Evolutionary conservation across 2,329 filamentous ascomycete species (phyloP), one percentile per base, ranked within the genome.

Genomic region (Colletotrichum higginsianum): DNA sequence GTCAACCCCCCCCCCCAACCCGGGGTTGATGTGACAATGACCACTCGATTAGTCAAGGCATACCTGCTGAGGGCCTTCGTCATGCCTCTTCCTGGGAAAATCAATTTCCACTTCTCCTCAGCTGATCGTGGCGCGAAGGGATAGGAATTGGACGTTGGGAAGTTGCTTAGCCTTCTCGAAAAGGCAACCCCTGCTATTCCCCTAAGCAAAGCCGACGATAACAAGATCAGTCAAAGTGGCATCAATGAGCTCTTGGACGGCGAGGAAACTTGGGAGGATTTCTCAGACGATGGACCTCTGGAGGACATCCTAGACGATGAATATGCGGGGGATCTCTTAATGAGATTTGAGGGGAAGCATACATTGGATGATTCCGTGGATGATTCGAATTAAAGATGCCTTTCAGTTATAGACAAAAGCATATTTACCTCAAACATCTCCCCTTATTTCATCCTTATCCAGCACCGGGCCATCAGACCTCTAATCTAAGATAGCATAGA

Each of bases 401-500:
- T 53, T 18, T 30, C 23, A 35, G 15, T 15, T n/a, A 35, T 18
- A 35, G 50, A 53, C 23, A 35, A 30, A 53, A n/a, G 50, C 23
- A 53, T 53, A 5, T 35, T 12, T 18, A 30, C 23, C 50, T 35
- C 26, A 18, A 18, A 53, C 47, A 50, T 15, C 11, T 53, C 9
- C 50, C 50, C 50, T n/a, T 53, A 3, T 6, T 35, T 4, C 50
- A n/a, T 12, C 26, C 26, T 11, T 6, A 30, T 53, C 50, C 50
- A 16, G 49, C 50, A 53, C 15, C 8, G 8, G 50, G 23, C 23
- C 16, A 52, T 52, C 49, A 18, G 13, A 67, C 71, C 69, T 60
- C 71, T 79, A 80, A 72, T 75, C 72, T n/a, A 81, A 77, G 44
- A 81, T 79, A 73, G 77, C 76, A 67, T 77, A 78, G 72, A 85